Conservation (phyloP, 192 early-diverging fungal species). For the Lobosporangium transversale region DNA sequence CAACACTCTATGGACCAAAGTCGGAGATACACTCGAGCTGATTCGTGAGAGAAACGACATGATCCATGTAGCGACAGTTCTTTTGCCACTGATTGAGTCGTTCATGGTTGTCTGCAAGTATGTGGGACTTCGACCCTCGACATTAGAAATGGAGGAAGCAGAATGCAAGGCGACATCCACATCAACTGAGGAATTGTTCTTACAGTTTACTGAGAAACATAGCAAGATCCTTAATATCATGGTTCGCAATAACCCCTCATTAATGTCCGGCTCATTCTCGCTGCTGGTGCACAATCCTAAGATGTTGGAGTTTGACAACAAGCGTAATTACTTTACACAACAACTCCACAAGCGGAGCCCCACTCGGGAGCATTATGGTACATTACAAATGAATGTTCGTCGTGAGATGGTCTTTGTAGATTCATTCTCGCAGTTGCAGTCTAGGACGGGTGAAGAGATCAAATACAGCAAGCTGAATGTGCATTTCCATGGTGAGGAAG, state of each 20-base stretch:
- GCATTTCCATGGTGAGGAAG: conserved; percentile 95
- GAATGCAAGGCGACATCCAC: conserved; percentile 27
- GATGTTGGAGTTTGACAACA: conserved; percentile 99
- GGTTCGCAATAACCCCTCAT: conserved; percentile 95
- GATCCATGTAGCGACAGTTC: conserved; percentile 89
- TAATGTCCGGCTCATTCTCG: conserved; percentile 97
- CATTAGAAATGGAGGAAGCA: conserved; percentile 49
- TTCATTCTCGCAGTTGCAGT: conserved; percentile 93
- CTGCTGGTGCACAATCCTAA: conserved; percentile 97
- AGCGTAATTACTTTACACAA: conserved; percentile 96
- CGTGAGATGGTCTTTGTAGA: conserved; percentile 96
- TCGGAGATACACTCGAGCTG: conserved; percentile 77
- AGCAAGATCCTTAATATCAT: conserved; percentile 96
- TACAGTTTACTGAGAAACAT: conserved; percentile 91
- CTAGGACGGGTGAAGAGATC: conserved; percentile 91
- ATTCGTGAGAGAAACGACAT: conserved; percentile 84
- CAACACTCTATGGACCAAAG: conserved; percentile 77
- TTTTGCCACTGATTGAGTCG: conserved; percentile 94
- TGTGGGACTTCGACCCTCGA: conserved; percentile 61
- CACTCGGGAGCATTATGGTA: conserved; percentile 69
- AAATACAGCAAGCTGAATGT: conserved; percentile 93
- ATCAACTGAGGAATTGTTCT: conserved; percentile 78
- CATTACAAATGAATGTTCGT: conserved; percentile 89
- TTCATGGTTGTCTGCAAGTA: conserved; percentile 99
- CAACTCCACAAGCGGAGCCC: conserved; percentile 88